Evolutionary conservation across 371 early-diverging fungal species (phyloP).

Genomic region (Synchytrium microbalum): DNA sequence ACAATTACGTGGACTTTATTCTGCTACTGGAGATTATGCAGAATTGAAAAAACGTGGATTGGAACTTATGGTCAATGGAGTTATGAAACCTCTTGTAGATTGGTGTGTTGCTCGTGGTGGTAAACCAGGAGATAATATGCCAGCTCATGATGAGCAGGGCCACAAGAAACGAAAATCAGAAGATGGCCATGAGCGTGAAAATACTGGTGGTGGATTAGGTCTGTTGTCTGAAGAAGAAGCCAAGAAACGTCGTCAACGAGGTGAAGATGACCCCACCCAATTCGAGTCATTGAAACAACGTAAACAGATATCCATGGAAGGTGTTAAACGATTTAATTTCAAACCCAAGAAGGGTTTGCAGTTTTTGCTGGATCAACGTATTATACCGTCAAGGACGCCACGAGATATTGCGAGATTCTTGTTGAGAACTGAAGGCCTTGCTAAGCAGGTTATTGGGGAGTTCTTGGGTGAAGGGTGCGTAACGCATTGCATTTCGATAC

Average conservation of each 20-base stretch:
- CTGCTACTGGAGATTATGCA: constrained; percentile 34
- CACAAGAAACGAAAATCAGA: constrained; percentile 13
- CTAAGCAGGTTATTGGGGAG: constrained; percentile 86
- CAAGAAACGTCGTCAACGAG: constrained; percentile 4
- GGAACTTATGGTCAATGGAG: constrained; percentile 39
- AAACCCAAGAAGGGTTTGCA: constrained; percentile 90
- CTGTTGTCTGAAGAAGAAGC: constrained; percentile 14
- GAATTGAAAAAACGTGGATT: constrained; percentile 38
- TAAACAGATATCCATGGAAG: constrained; percentile 71
- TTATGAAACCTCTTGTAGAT: constrained; percentile 48
- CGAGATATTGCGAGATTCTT: constrained; percentile 66
- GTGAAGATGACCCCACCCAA: constrained; percentile 57
- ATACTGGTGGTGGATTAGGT: constrained; percentile 11
- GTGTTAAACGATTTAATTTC: constrained; percentile 72
- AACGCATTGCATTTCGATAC: constrained; percentile 7
- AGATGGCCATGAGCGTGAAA: constrained; percentile 17
- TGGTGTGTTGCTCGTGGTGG: constrained; percentile 43
- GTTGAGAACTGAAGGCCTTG: constrained; percentile 62
- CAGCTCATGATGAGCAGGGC: constrained; percentile 16
- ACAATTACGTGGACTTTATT: constrained; percentile 38
- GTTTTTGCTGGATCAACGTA: constrained; percentile 53
- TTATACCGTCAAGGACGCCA: constrained; percentile 50
- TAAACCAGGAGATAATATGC: constrained; percentile 9
- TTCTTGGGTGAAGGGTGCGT: constrained; percentile 80
- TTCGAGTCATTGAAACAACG: constrained; percentile 72